These are phyloP conservation scores for Citrullus amarus DNA, from an alignment of 306 rosid species.

Conservation along the genomic window DNA sequence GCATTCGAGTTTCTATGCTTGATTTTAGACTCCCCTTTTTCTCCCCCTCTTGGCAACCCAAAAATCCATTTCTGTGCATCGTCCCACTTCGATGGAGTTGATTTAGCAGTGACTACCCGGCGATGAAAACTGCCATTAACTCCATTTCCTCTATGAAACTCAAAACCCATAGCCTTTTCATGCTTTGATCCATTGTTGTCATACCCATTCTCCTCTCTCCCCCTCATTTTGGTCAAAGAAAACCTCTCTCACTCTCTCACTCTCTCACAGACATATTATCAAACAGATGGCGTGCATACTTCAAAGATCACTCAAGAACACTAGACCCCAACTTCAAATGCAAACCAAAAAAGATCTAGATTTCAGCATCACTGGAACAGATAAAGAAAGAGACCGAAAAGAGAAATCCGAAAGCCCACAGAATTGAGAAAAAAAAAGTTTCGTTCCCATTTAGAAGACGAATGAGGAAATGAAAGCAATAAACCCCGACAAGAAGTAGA, in stretches of 20 bases:
- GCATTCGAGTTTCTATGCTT: constrained; percentile 88
- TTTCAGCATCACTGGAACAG: not conserved
- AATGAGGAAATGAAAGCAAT: not conserved
- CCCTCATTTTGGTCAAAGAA: constrained; percentile 43
- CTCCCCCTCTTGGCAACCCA: constrained; percentile 75
- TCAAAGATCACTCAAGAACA: not conserved
- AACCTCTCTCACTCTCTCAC: not conserved
- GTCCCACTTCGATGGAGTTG: constrained; percentile 95
- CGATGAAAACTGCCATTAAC: constrained; percentile 35
- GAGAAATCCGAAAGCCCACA: constrained; percentile 2
- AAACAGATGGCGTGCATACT: not conserved
- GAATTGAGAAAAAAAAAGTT: not conserved
- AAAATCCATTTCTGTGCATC: constrained; percentile 98
- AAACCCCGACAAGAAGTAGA: constrained; percentile 6
- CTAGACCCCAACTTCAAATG: constrained; percentile 4
- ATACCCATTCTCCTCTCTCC: constrained; percentile 62
- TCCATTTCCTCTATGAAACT: constrained; percentile 63
- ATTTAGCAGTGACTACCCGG: constrained; percentile 57
- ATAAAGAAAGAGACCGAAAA: not conserved
- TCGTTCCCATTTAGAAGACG: not conserved
- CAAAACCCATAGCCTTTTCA: constrained; percentile 43
- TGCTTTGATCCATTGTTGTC: constrained; percentile 40
- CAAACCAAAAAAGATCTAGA: not conserved
- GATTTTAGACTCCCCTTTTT: constrained; percentile 52
- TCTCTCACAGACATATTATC: not conserved